Evolutionary conservation across 2,329 filamentous ascomycete genomes (phyloP).

Genomic region (Xylariaceae sp.): DNA sequence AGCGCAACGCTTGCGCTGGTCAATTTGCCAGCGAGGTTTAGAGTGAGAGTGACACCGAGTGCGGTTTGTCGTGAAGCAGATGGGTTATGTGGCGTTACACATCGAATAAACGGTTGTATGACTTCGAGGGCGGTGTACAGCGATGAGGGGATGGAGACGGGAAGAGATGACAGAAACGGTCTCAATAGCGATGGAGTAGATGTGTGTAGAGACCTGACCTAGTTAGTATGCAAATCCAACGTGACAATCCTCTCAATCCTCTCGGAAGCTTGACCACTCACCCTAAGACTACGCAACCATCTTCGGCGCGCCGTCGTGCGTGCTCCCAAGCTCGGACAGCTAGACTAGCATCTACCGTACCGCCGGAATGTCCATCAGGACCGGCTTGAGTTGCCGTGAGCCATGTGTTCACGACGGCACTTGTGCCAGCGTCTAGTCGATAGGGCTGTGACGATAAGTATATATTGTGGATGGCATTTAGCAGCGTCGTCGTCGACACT

Average conservation of each 20-base stretch:
- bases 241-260: background rate
- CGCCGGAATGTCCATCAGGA: constrained; percentile 66
- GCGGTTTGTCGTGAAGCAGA: constrained; percentile 77
- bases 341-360: constrained; percentile 76
- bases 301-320: constrained; percentile 87
- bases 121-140: constrained; percentile 78
- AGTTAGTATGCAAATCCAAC: constrained; percentile 14
- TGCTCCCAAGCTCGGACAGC: constrained; percentile 92
- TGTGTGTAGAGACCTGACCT: constrained; percentile 74
- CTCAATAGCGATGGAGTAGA: constrained; percentile 81
- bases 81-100: constrained; percentile 87
- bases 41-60: constrained; percentile 75
- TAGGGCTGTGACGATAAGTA: constrained; percentile 84
- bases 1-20: constrained; percentile 73
- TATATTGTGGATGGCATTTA: constrained; percentile 88
- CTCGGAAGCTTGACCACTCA: constrained; percentile 44
- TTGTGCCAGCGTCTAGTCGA: constrained; percentile 82
- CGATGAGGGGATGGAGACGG: constrained; percentile 71
- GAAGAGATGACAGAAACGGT: constrained; percentile 78
- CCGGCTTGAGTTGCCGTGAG: constrained; percentile 73
- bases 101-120: constrained; percentile 80
- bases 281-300: constrained; percentile 89
- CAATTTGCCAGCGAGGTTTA: constrained; percentile 77
- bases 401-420: constrained; percentile 94
- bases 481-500: constrained; percentile 86